Conservation (phyloP, 2,329 filamentous ascomycete genomes). For the Beauveria varroae region DNA sequence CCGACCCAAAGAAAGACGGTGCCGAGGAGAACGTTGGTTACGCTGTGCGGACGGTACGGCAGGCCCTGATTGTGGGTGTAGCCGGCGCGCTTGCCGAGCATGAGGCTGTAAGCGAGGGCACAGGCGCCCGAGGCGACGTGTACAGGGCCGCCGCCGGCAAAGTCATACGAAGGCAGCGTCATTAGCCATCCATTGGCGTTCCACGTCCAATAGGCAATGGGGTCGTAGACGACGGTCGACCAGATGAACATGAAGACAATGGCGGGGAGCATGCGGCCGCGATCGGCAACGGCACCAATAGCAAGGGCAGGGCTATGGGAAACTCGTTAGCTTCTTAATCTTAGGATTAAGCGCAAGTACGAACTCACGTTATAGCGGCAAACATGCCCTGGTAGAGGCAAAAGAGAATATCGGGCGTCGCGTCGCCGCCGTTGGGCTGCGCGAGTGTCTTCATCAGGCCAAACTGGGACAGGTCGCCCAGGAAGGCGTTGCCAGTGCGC, state of each 20-base stretch:
- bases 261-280: constrained; percentile 53
- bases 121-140: constrained; percentile 67
- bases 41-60: constrained; percentile 64
- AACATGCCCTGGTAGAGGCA: constrained; percentile 87
- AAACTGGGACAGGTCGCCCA: constrained; percentile 75
- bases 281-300: constrained; percentile 53
- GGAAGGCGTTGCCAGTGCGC: constrained; percentile 67
- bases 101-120: constrained; percentile 64
- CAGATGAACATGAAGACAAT: constrained; percentile 63
- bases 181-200: constrained; percentile 66
- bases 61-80: constrained; percentile 54
- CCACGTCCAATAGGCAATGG: constrained; percentile 73
- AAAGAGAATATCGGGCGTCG: constrained; percentile 76
- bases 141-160: constrained; percentile 67
- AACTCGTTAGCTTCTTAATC: background rate
- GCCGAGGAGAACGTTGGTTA: constrained; percentile 65
- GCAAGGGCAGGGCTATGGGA: constrained; percentile 43
- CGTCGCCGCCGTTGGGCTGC: constrained; percentile 62
- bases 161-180: constrained; percentile 62
- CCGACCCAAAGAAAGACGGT: constrained; percentile 82
- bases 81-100: constrained; percentile 62
- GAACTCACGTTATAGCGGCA: constrained; percentile 73
- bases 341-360: background rate
- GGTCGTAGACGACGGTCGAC: constrained; percentile 65
- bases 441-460: constrained; percentile 72